These are phyloP conservation scores for Cryphonectria parasitica DNA, from an alignment of 2,329 filamentous ascomycete genomes.

Conservation along the genomic window DNA sequence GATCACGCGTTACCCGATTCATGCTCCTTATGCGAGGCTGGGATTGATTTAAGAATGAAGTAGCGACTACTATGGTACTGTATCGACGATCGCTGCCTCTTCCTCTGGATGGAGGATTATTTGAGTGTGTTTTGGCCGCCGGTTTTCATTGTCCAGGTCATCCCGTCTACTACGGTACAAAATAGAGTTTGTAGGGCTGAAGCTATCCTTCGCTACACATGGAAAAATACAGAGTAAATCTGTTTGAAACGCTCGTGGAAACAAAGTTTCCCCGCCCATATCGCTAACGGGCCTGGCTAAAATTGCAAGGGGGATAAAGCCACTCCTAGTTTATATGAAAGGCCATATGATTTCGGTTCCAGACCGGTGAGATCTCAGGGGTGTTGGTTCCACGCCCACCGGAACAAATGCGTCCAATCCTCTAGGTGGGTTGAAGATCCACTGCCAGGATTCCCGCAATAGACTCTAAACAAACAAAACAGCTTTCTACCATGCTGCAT, in stretches of 20 bases:
- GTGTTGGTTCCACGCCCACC: constrained; percentile 13
- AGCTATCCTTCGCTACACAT: background rate
- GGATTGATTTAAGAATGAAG: background rate
- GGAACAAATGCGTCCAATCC: constrained; percentile 9
- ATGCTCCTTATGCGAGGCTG: background rate
- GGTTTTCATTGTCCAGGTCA: background rate
- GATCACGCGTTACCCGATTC: background rate
- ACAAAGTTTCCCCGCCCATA: constrained; percentile 21
- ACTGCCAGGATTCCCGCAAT: constrained; percentile 19
- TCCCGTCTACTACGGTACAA: background rate
- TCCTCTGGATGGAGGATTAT: background rate
- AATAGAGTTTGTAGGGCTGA: constrained; percentile 7
- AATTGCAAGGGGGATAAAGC: constrained; percentile 4
- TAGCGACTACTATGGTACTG: background rate
- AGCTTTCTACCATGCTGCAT: background rate
- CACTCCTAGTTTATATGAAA: background rate
- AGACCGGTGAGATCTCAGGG: constrained; percentile 17
- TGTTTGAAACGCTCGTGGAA: constrained; percentile 25
- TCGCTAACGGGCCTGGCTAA: background rate
- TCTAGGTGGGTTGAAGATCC: background rate
- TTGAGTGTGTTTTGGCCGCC: background rate
- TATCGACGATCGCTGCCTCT: background rate
- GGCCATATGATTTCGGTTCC: constrained; percentile 2
- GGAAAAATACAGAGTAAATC: background rate
- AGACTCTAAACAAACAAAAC: constrained; percentile 10